These are phyloP conservation scores for Lactifluus piperatus DNA, from an alignment of 768 basidiomycete species.

Conservation along the genomic window DNA sequence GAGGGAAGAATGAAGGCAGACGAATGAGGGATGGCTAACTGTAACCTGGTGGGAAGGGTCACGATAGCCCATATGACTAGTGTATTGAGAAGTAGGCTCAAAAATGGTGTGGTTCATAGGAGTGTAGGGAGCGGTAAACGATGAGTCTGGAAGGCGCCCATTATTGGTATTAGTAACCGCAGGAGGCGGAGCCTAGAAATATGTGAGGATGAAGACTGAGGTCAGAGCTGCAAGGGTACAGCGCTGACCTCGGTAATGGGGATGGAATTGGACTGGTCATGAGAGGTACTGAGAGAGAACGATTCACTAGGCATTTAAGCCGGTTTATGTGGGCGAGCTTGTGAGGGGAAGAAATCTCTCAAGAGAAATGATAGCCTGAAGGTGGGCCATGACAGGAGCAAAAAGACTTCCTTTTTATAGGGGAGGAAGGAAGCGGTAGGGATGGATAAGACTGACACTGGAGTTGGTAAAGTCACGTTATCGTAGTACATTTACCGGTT, in stretches of 20 bases:
- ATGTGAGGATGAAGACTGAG: not conserved
- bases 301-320: not conserved
- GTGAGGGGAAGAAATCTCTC: not conserved
- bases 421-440: too few relatives aligned
- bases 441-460: too few relatives aligned
- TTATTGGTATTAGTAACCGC: not conserved
- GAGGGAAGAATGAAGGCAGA: not conserved
- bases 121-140: not conserved
- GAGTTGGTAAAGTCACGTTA: too few relatives aligned
- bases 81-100: not conserved
- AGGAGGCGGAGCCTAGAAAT: not conserved
- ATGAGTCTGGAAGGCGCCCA: too few relatives aligned
- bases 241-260: not conserved
- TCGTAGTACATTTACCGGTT: too few relatives aligned
- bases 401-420: too few relatives aligned
- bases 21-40: not conserved
- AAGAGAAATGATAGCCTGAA: too few relatives aligned
- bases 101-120: not conserved
- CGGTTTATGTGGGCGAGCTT: not conserved
- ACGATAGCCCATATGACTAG: not conserved
- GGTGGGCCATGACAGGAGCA: too few relatives aligned
- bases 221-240: not conserved
- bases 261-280: not conserved
- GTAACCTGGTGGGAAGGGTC: not conserved
- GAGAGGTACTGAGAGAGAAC: too few relatives aligned